These are phyloP conservation scores for Emergomyces africanus DNA, from an alignment of 2,329 filamentous ascomycete species.

Conservation along the genomic window DNA sequence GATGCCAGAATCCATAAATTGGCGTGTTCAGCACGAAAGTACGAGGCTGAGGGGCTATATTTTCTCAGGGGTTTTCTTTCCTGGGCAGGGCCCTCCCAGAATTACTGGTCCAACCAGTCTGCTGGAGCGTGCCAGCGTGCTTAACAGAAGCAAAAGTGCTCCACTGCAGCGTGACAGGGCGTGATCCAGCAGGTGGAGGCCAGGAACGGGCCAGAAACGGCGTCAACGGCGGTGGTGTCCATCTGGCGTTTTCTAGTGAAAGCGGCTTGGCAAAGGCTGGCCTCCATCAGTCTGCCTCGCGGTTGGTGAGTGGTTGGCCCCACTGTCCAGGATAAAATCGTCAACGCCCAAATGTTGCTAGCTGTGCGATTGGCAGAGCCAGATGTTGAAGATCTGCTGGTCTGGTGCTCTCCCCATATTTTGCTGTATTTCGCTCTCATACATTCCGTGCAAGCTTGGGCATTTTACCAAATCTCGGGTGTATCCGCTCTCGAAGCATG, in stretches of 20 bases:
- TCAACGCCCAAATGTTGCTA: neutral
- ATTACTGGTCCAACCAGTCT: neutral
- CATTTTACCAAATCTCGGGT: neutral
- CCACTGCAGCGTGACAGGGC: neutral
- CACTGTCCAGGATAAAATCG: neutral
- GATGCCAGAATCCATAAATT: neutral
- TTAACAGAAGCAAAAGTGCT: neutral
- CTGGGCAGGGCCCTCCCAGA: neutral
- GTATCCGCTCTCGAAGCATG: neutral
- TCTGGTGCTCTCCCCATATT: neutral
- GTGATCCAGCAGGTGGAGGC: neutral
- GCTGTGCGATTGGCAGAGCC: neutral
- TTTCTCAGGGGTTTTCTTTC: neutral
- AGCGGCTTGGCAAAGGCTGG: neutral
- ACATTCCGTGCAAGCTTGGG: neutral
- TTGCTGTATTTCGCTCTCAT: neutral
- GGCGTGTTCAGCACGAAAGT: neutral
- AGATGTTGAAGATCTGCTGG: neutral
- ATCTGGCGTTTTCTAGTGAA: neutral
- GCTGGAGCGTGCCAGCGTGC: neutral
- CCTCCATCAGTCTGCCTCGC: neutral
- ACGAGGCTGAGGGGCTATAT: neutral
- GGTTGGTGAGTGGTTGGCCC: neutral
- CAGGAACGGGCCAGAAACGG: conserved; percentile 1
- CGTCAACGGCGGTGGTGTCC: neutral